A percentile compares a stretch with the other conserved stretches of the same genome.
Evolutionary conservation across 2,329 filamentous ascomycete genomes (phyloP).

Genomic region (Hymenoscyphus scutula): DNA sequence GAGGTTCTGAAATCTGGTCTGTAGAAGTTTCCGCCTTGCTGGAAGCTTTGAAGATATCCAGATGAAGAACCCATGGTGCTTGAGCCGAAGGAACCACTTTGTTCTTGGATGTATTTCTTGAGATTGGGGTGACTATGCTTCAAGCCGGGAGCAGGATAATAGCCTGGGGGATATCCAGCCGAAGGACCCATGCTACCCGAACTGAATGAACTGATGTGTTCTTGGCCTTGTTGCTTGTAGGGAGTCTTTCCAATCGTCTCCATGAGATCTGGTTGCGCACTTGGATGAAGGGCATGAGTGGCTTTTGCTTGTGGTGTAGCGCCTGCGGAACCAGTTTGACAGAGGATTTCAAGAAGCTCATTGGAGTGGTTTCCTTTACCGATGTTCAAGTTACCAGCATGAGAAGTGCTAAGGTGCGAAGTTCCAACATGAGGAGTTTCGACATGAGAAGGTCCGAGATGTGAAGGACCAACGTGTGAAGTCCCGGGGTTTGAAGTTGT

Average conservation of each 20-base stretch:
- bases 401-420: too few relatives aligned
- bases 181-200: too few relatives aligned
- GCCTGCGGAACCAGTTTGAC: neutral
- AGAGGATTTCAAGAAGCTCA: neutral
- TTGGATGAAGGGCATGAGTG: neutral
- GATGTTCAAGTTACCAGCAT: neutral
- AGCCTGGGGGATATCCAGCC: too few relatives aligned
- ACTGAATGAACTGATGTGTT: too few relatives aligned
- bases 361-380: neutral
- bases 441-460: too few relatives aligned
- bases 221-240: neutral
- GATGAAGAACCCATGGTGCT: neutral
- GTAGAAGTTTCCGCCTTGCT: neutral
- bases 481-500: neutral
- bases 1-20: neutral
- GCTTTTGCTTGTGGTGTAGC: neutral
- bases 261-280: neutral
- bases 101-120: neutral
- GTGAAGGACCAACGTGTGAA: too few relatives aligned
- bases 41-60: neutral
- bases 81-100: neutral
- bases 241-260: neutral
- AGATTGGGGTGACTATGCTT: neutral
- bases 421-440: too few relatives aligned
- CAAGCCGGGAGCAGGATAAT: neutral